Percentiles rank a stretch among this genome's conserved stretches.
These are phyloP conservation scores for Murraya koenigii DNA, from an alignment of 345 rosid genomes.

Conservation along the genomic window DNA sequence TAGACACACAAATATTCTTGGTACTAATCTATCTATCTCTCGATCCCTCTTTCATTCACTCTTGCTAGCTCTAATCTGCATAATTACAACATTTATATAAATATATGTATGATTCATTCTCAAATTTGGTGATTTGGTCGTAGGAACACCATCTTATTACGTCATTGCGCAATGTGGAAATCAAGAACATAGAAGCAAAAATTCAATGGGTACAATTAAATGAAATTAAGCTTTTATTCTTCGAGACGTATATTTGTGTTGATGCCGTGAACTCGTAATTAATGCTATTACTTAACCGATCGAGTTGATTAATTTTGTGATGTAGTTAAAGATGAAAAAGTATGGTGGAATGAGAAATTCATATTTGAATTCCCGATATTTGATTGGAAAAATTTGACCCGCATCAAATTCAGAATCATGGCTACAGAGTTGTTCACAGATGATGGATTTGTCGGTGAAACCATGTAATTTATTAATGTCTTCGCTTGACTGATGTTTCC, in stretches of 20 bases:
- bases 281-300: not conserved
- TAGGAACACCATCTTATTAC: conserved; percentile 64
- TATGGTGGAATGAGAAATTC: conserved; percentile 89
- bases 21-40: conserved; percentile 31
- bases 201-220: conserved; percentile 49
- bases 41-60: not conserved
- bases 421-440: conserved; percentile 50
- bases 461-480: conserved; percentile 39
- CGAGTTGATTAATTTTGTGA: not conserved
- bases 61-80: too few species aligned
- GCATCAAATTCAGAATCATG: conserved; percentile 68
- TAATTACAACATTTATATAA: too few species aligned
- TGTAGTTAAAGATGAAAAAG: conserved; percentile 51
- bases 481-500: too few species aligned
- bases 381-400: conserved; percentile 51
- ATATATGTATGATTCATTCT: too few species aligned
- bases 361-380: conserved; percentile 45
- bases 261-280: not conserved
- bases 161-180: conserved; percentile 65
- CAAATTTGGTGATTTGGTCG: conserved; percentile 12
- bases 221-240: conserved; percentile 5
- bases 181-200: conserved; percentile 58
- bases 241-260: not conserved
- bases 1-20: conserved; percentile 57
- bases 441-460: conserved; percentile 72